phyloP scores from a whole-genome alignment of 2,329 filamentous ascomycete species.

The Claviceps fusiformis region DNA sequence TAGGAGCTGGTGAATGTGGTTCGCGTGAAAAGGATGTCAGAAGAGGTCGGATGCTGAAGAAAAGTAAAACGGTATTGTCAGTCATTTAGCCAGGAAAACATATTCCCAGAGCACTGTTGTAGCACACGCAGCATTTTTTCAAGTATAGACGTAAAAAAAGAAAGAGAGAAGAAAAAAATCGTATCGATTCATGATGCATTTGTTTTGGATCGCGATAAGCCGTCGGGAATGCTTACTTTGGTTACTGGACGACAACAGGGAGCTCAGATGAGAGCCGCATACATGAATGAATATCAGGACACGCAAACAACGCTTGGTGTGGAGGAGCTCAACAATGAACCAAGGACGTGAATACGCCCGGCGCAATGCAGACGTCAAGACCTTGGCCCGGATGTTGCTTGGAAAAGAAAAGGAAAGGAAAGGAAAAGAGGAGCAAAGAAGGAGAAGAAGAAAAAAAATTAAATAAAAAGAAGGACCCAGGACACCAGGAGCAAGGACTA shows the following conservation, averaged over 20 bases:
- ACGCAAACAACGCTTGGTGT: neutral
- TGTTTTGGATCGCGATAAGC: neutral
- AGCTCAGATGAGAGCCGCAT: neutral
- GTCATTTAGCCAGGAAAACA: neutral
- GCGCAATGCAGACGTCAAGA: neutral
- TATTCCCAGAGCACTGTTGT: neutral
- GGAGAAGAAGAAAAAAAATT: neutral
- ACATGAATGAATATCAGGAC: conserved; percentile 2
- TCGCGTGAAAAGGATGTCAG: neutral
- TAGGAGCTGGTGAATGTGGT: neutral
- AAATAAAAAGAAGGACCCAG: neutral
- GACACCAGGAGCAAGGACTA: neutral
- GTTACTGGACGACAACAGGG: neutral
- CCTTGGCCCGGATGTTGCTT: neutral
- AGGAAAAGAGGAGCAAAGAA: neutral
- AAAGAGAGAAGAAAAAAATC: neutral
- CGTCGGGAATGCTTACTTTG: neutral
- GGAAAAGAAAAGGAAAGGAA: neutral
- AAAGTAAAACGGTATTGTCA: neutral
- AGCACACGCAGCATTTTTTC: neutral
- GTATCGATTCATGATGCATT: neutral
- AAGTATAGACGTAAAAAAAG: neutral
- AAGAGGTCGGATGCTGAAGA: neutral
- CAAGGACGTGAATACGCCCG: neutral
- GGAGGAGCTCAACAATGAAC: neutral